These are phyloP conservation scores for Chaetomium strumarium DNA, from an alignment of 2,329 filamentous ascomycete genomes.

Conservation along the genomic window DNA sequence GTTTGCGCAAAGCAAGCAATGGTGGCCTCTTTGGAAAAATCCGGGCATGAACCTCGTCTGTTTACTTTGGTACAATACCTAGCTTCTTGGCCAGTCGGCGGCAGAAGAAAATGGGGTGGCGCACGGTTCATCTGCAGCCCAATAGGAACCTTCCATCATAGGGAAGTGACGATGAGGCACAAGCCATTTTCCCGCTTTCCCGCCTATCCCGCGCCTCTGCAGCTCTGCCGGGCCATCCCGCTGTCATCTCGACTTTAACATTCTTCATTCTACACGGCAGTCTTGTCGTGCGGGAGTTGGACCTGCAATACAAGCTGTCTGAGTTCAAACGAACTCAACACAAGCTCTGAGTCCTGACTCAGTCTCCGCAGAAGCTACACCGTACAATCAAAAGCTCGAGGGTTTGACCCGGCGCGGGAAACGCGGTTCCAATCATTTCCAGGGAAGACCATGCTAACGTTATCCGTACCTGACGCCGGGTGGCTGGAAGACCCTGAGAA, in stretches of 20 bases:
- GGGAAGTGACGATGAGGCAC: conserved; percentile 6
- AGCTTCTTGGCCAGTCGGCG: conserved; percentile 13
- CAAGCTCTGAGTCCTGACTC: no score
- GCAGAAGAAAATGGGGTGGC: conserved; percentile 9
- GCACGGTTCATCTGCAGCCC: conserved; percentile 14
- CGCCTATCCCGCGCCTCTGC: conserved; percentile 1
- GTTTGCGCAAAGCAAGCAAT: conserved; percentile 18
- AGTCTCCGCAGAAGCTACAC: neutral
- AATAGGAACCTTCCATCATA: neutral
- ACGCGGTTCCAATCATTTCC: neutral
- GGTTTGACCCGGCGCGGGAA: neutral
- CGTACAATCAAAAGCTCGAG: neutral
- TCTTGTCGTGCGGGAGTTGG: no score
- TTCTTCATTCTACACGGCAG: no score
- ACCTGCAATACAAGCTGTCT: no score
- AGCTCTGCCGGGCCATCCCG: conserved; percentile 9
- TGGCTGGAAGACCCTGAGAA: neutral
- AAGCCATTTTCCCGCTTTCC: conserved; percentile 6
- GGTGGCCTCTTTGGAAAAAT: conserved; percentile 18
- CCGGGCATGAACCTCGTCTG: no score
- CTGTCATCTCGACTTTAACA: neutral
- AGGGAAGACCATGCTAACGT: conserved; percentile 6
- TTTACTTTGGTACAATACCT: no score
- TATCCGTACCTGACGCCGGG: no score
- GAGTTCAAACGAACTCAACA: no score